Conservation (phyloP, 2,329 filamentous ascomycete species). For the Ophiostoma fasciatum region DNA sequence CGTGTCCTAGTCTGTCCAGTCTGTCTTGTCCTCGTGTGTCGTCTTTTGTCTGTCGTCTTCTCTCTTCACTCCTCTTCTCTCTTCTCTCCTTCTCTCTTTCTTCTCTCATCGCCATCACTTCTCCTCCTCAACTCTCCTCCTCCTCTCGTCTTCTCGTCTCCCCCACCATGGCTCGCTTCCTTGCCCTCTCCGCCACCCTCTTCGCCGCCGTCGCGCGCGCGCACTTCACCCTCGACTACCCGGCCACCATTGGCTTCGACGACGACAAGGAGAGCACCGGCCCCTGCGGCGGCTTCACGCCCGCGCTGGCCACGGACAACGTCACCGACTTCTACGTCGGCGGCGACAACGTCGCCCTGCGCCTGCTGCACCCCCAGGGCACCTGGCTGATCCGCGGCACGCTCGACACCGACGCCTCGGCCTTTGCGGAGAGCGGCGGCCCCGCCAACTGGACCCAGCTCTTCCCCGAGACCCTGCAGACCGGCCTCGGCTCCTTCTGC, state of each 20-base stretch:
- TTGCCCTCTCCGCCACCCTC: constrained; percentile 19
- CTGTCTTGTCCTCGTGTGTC: background rate
- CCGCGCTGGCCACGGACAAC: constrained; percentile 25
- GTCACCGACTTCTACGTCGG: constrained; percentile 39
- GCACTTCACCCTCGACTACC: constrained; percentile 40
- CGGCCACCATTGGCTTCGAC: constrained; percentile 30
- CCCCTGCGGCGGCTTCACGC: constrained; percentile 40
- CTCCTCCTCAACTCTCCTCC: background rate
- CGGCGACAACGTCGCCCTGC: constrained; percentile 35
- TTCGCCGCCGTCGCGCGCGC: constrained; percentile 28
- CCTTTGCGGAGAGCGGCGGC: constrained; percentile 22
- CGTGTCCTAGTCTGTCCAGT: background rate
- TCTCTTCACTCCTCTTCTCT: background rate
- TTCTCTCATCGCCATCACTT: too few species aligned
- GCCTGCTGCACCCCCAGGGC: constrained; percentile 34
- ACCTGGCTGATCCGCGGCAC: constrained; percentile 46
- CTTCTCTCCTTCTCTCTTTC: background rate
- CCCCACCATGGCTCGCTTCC: constrained; percentile 22
- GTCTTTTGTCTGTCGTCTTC: background rate
- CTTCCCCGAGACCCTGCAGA: constrained; percentile 38
- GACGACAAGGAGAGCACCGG: constrained; percentile 28
- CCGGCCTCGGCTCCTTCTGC: constrained; percentile 39
- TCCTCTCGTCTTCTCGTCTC: background rate
- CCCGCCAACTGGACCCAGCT: constrained; percentile 38
- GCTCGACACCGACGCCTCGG: constrained; percentile 20